Conservation (phyloP, 2,329 filamentous ascomycete genomes). For the Penicillium freii region DNA sequence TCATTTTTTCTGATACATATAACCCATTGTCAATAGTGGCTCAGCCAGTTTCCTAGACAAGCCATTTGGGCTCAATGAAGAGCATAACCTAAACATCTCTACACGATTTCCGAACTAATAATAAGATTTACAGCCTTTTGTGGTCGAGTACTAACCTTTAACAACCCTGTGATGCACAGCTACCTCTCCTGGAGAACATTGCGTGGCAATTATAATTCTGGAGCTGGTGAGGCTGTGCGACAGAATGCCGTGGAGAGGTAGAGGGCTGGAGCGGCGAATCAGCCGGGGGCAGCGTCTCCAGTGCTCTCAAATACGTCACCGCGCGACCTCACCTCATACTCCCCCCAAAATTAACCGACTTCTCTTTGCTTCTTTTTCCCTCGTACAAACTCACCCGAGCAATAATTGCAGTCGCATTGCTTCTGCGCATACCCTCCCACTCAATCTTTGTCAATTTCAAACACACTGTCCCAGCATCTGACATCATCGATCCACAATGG, state of each 20-base stretch:
- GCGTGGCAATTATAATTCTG: background rate
- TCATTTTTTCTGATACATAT: background rate
- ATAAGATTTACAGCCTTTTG: background rate
- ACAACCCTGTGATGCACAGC: background rate
- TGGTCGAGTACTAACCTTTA: background rate
- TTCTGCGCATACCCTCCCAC: slow-evolving; percentile 11
- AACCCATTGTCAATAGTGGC: background rate
- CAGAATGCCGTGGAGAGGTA: slow-evolving; percentile 1
- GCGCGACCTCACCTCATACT: slow-evolving; percentile 32
- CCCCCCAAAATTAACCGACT: slow-evolving; percentile 16
- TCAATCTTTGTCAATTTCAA: background rate
- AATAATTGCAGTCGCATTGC: slow-evolving; percentile 16
- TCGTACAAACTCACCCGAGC: slow-evolving; percentile 7
- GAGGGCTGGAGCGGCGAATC: slow-evolving; percentile 19
- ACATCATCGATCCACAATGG: slow-evolving; percentile 31
- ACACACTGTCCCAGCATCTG: slow-evolving; percentile 11
- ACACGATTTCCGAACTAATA: background rate
- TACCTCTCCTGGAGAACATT: background rate
- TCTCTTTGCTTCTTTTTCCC: slow-evolving; percentile 8
- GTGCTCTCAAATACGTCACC: slow-evolving; percentile 35
- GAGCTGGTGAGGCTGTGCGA: slow-evolving; percentile 5
- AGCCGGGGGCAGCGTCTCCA: slow-evolving; percentile 26
- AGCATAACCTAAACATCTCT: background rate
- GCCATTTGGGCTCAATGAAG: background rate
- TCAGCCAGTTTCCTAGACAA: background rate